Base-by-base conservation (phyloP, 2,329 filamentous ascomycete genomes). In the Diplodia intermedia region DNA sequence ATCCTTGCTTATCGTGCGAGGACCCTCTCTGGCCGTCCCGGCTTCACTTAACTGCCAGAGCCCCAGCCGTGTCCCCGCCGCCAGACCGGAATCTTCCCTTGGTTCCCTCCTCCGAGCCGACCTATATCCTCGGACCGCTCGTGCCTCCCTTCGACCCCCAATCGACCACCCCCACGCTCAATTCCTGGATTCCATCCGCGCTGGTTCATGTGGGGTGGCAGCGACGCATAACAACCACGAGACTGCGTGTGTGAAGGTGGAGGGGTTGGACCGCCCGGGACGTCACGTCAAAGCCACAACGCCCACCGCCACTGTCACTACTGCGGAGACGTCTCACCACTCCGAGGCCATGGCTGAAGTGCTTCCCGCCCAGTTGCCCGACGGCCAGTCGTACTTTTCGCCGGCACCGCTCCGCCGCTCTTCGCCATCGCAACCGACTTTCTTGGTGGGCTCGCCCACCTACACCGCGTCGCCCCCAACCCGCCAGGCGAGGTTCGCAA, bases 341-440 rank as follows among this genome's bases (percentile, higher is more conserved):
- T 14, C 29, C 20, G 26, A 50, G 26, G 73, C 72, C 73, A 83
- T 83, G 81, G 77, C 81, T 47, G 80, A 83, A 71, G 81, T 83
- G 15, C 74, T 83, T 56, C 76, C 78, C 52, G 73, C 75, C 29
- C 79, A 78, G 60, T 73, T 81, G 75, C 77, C 80, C 40, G 79
- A 83, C 67, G 79, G 80, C 33, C 77, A 79, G 70, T 76, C 76
- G 38, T 79, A 80, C 71, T 84, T 81, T 71, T 72, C 79, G 67
- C 71, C 75, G 66, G 75, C 78, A 66, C 72, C 79, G 67, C 75
- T 84, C 70, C 78, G 79, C 69, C 78, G 76, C 31, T 78, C 81
- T 7, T 77, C 79, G 9, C 72, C 79, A 50, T 82, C 82, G 38
- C 76, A 81, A 63, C 78, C 81, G 26, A 80, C 82, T 53, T 77